Evolutionary conservation across 768 basidiomycete species (phyloP).

Genomic region (Leccinum uliginosum): DNA sequence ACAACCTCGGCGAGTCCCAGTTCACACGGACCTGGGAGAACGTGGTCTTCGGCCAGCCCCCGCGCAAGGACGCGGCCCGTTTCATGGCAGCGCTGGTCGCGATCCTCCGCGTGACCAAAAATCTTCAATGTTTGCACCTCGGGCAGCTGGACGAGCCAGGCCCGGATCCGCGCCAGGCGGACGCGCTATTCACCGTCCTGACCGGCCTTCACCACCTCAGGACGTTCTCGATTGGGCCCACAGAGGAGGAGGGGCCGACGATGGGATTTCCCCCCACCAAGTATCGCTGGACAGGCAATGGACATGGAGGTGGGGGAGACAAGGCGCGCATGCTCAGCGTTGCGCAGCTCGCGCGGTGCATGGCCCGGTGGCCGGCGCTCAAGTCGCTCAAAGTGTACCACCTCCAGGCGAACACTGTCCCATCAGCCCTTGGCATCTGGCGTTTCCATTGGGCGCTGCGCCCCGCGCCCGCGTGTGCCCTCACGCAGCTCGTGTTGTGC

Average conservation of each 20-base stretch:
- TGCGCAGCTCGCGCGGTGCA: slow-evolving; percentile 17
- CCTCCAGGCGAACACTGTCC: slow-evolving; percentile 6
- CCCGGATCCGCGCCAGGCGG: not conserved
- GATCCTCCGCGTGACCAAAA: slow-evolving; percentile 16
- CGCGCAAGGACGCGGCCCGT: not conserved
- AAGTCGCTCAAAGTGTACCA: slow-evolving; percentile 12
- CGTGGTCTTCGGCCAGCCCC: not conserved
- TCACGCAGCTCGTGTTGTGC: slow-evolving; percentile 18
- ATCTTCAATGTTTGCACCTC: slow-evolving; percentile 14
- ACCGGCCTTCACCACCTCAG: slow-evolving; percentile 7
- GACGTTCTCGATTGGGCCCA: slow-evolving; percentile 12
- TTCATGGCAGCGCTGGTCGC: slow-evolving; percentile 18
- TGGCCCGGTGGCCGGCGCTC: slow-evolving; percentile 15
- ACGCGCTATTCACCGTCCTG: slow-evolving; percentile 10
- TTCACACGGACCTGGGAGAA: slow-evolving; percentile 3
- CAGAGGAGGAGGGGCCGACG: not conserved
- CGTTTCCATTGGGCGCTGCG: slow-evolving; percentile 9
- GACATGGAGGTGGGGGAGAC: too few relatives aligned
- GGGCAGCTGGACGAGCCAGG: slow-evolving; percentile 6
- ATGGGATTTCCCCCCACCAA: not conserved
- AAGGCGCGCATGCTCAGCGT: slow-evolving; percentile 7
- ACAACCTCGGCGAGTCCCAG: slow-evolving; percentile 7
- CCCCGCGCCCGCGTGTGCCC: slow-evolving; percentile 8
- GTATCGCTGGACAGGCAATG: not conserved
- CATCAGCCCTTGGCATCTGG: slow-evolving; percentile 7